Evolutionary conservation across 2,329 filamentous ascomycete species (phyloP), one percentile per base, ranked within the genome.

Genomic region (Diaporthe ampelina): DNA sequence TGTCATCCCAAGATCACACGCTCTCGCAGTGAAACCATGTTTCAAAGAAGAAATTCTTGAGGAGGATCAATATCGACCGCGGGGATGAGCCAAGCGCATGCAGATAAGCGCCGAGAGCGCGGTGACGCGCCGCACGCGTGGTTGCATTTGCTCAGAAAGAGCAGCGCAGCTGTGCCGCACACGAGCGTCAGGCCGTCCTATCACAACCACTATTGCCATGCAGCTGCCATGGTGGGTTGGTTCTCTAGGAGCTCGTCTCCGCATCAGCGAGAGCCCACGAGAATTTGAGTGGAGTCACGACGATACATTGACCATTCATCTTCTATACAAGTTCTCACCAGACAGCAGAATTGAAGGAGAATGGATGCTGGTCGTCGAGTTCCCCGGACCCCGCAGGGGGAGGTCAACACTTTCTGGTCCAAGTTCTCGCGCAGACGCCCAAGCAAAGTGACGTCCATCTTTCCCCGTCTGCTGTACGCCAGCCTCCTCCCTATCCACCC

Each of bases 361-460:
- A 67, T 67, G 63, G 32, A 37, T 11, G 45, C 29, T 9, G 45
- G 63, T 4, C 63, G 45, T 45, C 63, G 29, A n/a, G n/a, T 3
- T 2, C 11, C 63, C 73, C 80, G 81, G 76, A 78, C 78, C 10
- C 84, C 85, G n/a, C 85, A 86, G 70, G 83, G 84, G 73, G 76
- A 81, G 15, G 79, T 86, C 40, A 80, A 81, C 48, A 82, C 83
- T 40, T 86, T 86, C 77, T 86, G 85, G 85, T 79, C 80, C 69
- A 81, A 80, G 74, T 86, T 85, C 77, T 83, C 85, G 76, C 78
- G 82, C 65, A 84, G 82, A 65, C 79, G 81, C 45, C 83, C 84
- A 1, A 85, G 85, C 45, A 86, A 85, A 74, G 82, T 86, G 37
- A 86, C 85, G 1, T 85, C 85, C 61, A 82, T 86, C 77, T 85